phyloP scores from a whole-genome alignment of 495 filamentous ascomycete genomes.

The Clohesyomyces aquaticus region DNA sequence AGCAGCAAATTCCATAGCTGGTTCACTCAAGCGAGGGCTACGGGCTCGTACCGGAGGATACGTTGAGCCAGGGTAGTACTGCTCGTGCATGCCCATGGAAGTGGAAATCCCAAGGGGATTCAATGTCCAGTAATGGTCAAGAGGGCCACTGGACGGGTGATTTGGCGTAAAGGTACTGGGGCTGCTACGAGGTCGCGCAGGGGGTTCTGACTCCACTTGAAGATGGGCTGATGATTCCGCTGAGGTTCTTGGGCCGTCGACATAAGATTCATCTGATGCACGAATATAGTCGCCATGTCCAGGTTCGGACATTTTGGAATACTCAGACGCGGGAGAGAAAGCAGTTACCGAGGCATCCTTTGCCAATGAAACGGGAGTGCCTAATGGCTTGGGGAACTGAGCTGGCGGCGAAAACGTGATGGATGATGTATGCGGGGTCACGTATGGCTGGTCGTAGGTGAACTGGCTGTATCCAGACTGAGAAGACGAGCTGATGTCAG shows the following conservation, averaged over 20 bases:
- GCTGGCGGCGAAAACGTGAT: slow-evolving; percentile 34
- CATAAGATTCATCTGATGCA: slow-evolving; percentile 12
- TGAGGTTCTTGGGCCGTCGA: slow-evolving; percentile 8
- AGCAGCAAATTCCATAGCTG: slow-evolving; percentile 34
- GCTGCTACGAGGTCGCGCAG: slow-evolving; percentile 45
- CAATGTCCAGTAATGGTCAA: slow-evolving; percentile 43
- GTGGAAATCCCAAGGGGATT: slow-evolving; percentile 47
- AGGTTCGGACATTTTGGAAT: slow-evolving; percentile 30
- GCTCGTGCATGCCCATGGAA: slow-evolving; percentile 34
- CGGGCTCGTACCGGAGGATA: slow-evolving; percentile 33
- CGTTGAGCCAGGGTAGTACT: slow-evolving; percentile 35
- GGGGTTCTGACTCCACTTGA: slow-evolving; percentile 31
- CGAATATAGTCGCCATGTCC: slow-evolving; percentile 16
- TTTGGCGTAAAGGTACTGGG: slow-evolving; percentile 47
- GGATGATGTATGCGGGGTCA: slow-evolving; percentile 37
- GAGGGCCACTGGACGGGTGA: slow-evolving; percentile 18
- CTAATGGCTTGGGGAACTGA: slow-evolving; percentile 22
- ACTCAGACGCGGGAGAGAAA: slow-evolving; percentile 33
- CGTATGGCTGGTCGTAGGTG: slow-evolving; percentile 37
- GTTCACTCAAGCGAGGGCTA: slow-evolving; percentile 35
- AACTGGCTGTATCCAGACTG: slow-evolving; percentile 25
- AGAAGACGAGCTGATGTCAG: slow-evolving; percentile 7
- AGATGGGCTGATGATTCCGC: slow-evolving; percentile 26
- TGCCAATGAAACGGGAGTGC: slow-evolving; percentile 11
- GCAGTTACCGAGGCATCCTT: slow-evolving; percentile 26